phyloP scores from a whole-genome alignment of 2,329 filamentous ascomycete species.

The Rhinocladiella mackenziei region DNA sequence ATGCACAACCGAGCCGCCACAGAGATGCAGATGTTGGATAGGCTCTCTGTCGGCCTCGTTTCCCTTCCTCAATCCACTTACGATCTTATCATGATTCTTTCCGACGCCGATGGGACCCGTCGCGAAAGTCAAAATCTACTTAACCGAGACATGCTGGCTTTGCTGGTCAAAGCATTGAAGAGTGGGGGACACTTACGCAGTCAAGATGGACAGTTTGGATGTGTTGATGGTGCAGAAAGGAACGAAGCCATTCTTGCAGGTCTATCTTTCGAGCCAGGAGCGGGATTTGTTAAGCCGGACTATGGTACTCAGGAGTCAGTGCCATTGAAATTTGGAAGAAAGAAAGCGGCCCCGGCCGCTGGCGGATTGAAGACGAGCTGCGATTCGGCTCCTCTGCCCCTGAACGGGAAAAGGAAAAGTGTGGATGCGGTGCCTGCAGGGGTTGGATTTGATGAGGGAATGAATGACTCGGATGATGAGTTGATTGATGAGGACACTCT shows the following conservation, averaged over 20 bases:
- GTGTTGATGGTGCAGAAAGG: slow-evolving; percentile 47
- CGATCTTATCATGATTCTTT: slow-evolving; percentile 77
- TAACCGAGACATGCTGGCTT: slow-evolving; percentile 62
- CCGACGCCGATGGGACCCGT: slow-evolving; percentile 67
- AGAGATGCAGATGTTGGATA: slow-evolving; percentile 97
- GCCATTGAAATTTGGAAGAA: slow-evolving; percentile 63
- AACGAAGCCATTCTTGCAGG: slow-evolving; percentile 84
- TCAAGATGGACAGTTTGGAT: slow-evolving; percentile 61
- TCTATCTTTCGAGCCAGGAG: slow-evolving; percentile 56
- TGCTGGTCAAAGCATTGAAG: slow-evolving; percentile 67
- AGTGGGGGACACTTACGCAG: slow-evolving; percentile 63
- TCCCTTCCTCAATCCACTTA: slow-evolving; percentile 73
- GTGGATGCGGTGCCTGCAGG: slow-evolving; percentile 47
- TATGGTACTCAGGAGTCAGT: slow-evolving; percentile 55
- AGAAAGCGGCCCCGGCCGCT: slow-evolving; percentile 40
- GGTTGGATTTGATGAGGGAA: slow-evolving; percentile 66
- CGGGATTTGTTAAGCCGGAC: slow-evolving; percentile 71
- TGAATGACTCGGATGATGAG: slow-evolving; percentile 67
- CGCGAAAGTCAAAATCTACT: slow-evolving; percentile 64
- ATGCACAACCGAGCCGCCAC: slow-evolving; percentile 70
- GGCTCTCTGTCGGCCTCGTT: slow-evolving; percentile 76
- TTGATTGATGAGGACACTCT: slow-evolving; percentile 88
- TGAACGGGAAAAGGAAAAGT: slow-evolving; percentile 43
- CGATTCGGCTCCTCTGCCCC: slow-evolving; percentile 23
- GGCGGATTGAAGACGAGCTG: slow-evolving; percentile 18